Base-by-base conservation (phyloP, 2,329 filamentous ascomycete species). In the Colletotrichum musae region DNA sequence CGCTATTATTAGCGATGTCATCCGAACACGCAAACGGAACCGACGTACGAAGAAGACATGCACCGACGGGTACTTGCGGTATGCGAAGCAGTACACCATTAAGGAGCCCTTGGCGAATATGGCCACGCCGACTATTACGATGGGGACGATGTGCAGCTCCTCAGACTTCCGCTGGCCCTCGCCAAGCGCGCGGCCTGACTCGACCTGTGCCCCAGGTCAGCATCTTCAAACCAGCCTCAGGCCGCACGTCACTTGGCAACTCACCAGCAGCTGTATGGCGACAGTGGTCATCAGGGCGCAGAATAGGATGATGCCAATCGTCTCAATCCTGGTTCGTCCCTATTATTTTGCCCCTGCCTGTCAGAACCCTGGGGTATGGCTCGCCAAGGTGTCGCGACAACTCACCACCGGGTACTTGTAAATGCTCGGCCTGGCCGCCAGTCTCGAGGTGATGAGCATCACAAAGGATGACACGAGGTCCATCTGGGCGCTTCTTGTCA, bases 271-370 rank as follows among this genome's bases (percentile, higher is more conserved):
- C 73, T 91, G 86, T 32, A 91, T 87, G 56, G 89, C 88, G 4
- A 91, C 89, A 0, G 89, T 91, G 2, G 89, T 90, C 88, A 91
- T 91, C 68, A 91, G 80, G 51, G 89, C 88, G 71, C 88, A 90
- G 77, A 91, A 91, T 53, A 91, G 84, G 73, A 92, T 89, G 70
- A 91, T 88, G 32, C 88, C 89, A 67, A 91, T 84, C 2, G 89
- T 90, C 78, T 91, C 89, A 62, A 91, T 87, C 64, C 89, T 84
- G 5, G 85, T 90, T 7, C 89, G 86, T 50, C 88, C 89, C 81
- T 84, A 72, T 18, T 47, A 62, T 60, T 64, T 63, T 56, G 56
- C 53, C 59, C 39, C n/a, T 32, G 9, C 24, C 16, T 51, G 51
- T 60, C 63, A 60, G 59, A 70, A 26, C 54, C 41, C 47, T n/a